Percentiles rank a stretch among this genome's conserved stretches.
Evolutionary conservation across 1,139 yeast genomes (phyloP).

Genomic region (Kurtzmaniella quercitrusa): DNA sequence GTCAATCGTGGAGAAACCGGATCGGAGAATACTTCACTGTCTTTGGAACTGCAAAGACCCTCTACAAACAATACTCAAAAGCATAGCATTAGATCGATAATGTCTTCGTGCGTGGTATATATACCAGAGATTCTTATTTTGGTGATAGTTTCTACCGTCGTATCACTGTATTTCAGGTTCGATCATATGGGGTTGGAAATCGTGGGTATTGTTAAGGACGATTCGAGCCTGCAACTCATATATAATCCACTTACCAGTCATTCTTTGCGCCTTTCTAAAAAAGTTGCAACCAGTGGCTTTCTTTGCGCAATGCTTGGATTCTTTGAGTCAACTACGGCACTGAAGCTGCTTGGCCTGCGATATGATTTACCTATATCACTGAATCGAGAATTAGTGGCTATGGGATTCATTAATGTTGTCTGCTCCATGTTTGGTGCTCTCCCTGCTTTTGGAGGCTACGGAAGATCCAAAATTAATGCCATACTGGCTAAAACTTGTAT

Average conservation of each 20-base stretch:
- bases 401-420: conserved; percentile 71
- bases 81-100: conserved; percentile 9
- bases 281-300: conserved; percentile 56
- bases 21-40: neutral
- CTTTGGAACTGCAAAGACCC: conserved; percentile 9
- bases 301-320: conserved; percentile 86
- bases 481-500: conserved; percentile 81
- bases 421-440: conserved; percentile 73
- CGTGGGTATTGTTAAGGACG: conserved; percentile 58
- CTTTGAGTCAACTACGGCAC: conserved; percentile 92
- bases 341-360: conserved; percentile 68
- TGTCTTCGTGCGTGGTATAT: conserved; percentile 34
- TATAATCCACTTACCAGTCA: conserved; percentile 32
- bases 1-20: neutral
- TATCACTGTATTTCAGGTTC: conserved; percentile 55
- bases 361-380: conserved; percentile 68
- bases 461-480: conserved; percentile 85
- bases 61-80: conserved; percentile 17
- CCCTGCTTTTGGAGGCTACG: conserved; percentile 96
- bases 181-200: conserved; percentile 58
- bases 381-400: conserved; percentile 73
- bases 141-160: conserved; percentile 57
- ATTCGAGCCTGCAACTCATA: conserved; percentile 18
- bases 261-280: conserved; percentile 32
- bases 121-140: conserved; percentile 84